Conservation (phyloP, 2,329 filamentous ascomycete species). For the Penicillium aurantiogriseum region DNA sequence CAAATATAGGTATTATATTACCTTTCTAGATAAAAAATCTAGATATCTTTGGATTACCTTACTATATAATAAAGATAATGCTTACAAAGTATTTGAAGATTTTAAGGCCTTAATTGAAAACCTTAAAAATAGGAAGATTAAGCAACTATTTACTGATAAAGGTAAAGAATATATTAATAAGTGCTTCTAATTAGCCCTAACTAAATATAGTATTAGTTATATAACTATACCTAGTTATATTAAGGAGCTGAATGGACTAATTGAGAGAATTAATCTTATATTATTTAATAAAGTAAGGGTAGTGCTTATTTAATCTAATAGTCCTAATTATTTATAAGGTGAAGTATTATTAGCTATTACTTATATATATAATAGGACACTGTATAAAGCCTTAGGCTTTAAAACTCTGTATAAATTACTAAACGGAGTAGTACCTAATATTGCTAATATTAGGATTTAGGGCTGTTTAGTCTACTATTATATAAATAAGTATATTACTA, state of each 20-base stretch:
- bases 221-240: not conserved
- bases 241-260: not conserved
- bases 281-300: not conserved
- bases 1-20: not conserved
- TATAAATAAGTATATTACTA: no score
- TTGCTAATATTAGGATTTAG: no score
- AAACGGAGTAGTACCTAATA: no score
- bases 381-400: no score
- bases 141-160: not conserved
- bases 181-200: not conserved
- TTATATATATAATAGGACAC: not conserved
- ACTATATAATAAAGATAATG: not conserved
- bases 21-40: not conserved
- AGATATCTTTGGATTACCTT: not conserved
- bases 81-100: not conserved
- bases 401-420: no score
- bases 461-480: no score
- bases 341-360: not conserved
- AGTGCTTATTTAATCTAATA: not conserved
- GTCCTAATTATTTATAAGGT: not conserved
- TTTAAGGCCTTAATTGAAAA: not conserved
- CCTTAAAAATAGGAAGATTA: not conserved
- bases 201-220: not conserved
- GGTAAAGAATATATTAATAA: not conserved
- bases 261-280: not conserved